Evolutionary conservation across 331 rosid genomes (phyloP), one percentile per base, ranked within the genome.

Genomic region (Ulmus americana): DNA sequence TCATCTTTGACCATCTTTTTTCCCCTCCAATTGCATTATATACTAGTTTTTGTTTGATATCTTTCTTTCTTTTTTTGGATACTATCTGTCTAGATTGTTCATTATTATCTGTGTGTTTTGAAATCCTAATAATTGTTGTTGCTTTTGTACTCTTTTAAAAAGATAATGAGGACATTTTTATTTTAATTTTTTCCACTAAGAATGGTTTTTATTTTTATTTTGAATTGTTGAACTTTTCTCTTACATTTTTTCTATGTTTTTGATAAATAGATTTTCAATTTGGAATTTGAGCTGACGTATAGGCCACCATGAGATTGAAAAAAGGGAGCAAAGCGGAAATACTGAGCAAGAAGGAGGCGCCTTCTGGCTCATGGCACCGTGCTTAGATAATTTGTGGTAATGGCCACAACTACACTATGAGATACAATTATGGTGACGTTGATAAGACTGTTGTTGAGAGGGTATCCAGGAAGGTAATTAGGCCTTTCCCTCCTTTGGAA

Each of bases 241-340:
- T 65, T 59, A 65, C 71, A 55, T 76, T 69, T 38, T 12, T 64
- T 20, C 22, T 68, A 43, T 74, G 20, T 55, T 67, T 5, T 62
- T 69, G 64, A 48, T 57, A 13, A 43, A 56, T 71, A 76, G 83
- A 76, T 75, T 49, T 76, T n/a, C 28, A 69, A 41, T 65, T 52
- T 47, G 70, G 67, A 68, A 63, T 18, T 70, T 60, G 13, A 57
- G 39, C 55, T 16, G 35, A 15, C 28, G 59, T 59, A 41, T 20
- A 28, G 14, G 67, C 53, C 72, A 75, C 61, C 45, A 94, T 94
- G 99, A 75, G 83, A 68, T 90, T 94, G 79, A 90, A 80, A 84
- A 82, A 76, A 71, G 96, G 96, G 64, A 67, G 84, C 67, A 85
- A 78, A 67, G 96, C 90, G 45, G 99, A 90, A 75, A 91, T 90